phyloP scores from a whole-genome alignment of 2,329 filamentous ascomycete genomes.

The Sphaerulina populicola region DNA sequence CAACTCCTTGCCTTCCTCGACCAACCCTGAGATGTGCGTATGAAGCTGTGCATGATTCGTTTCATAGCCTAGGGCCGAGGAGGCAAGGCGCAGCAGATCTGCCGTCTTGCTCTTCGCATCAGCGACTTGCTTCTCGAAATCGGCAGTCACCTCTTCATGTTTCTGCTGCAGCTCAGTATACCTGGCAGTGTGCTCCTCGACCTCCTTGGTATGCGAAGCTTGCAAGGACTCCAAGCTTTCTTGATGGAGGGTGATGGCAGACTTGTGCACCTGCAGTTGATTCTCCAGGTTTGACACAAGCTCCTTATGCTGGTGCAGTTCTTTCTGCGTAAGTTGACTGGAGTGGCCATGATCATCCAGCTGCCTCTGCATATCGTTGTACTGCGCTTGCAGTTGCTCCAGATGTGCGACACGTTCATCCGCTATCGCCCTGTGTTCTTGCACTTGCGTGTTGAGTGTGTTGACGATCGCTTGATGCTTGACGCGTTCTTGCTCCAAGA shows the following conservation, averaged over 20 bases:
- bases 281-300: conserved; percentile 49
- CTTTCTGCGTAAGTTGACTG: conserved; percentile 48
- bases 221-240: conserved; percentile 47
- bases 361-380: conserved; percentile 57
- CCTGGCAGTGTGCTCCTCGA: conserved; percentile 41
- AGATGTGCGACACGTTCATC: conserved; percentile 61
- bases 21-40: conserved; percentile 37
- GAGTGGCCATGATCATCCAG: conserved; percentile 58
- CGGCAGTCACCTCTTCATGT: conserved; percentile 29
- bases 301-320: conserved; percentile 45
- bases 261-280: conserved; percentile 50
- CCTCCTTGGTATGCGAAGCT: conserved; percentile 47
- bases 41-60: conserved; percentile 39
- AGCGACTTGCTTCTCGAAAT: conserved; percentile 52
- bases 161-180: conserved; percentile 32
- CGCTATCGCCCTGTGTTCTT: conserved; percentile 70
- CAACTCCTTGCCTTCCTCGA: conserved; percentile 41
- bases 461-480: conserved; percentile 48
- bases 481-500: background rate
- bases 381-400: conserved; percentile 63
- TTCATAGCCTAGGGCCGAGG: conserved; percentile 55
- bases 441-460: conserved; percentile 62
- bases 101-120: conserved; percentile 52
- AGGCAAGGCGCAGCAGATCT: conserved; percentile 57
- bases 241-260: conserved; percentile 47